Evolutionary conservation across 306 rosid genomes (phyloP).

Genomic region (Fragaria nilgerrensis): DNA sequence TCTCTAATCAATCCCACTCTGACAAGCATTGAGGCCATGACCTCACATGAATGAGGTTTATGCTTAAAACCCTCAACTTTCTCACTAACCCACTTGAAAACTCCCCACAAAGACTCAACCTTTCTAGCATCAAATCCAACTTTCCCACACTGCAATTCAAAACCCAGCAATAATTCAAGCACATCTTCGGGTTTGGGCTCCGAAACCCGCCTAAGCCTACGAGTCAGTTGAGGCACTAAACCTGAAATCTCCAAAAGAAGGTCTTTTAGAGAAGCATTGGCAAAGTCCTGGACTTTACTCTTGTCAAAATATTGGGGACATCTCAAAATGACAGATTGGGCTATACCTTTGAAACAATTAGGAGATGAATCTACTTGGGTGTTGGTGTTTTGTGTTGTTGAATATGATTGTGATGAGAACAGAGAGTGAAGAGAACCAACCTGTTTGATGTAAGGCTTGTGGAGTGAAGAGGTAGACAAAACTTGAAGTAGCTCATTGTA

Average conservation of each 20-base stretch:
- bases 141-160: conserved; percentile 38
- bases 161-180: conserved; percentile 51
- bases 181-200: conserved; percentile 51
- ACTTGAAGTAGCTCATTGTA: conserved; percentile 45
- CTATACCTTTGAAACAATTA: conserved; percentile 41
- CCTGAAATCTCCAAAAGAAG: conserved; percentile 59
- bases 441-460: conserved; percentile 24
- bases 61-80: conserved; percentile 38
- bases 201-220: conserved; percentile 54
- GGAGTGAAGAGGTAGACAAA: conserved; percentile 27
- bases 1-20: conserved; percentile 53
- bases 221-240: conserved; percentile 49
- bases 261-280: conserved; percentile 41
- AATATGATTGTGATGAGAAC: conserved; percentile 13
- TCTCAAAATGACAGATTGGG: conserved; percentile 42
- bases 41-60: conserved; percentile 44
- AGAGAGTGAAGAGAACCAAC: conserved; percentile 28
- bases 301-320: conserved; percentile 30
- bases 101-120: conserved; percentile 57
- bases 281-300: conserved; percentile 24
- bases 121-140: conserved; percentile 43
- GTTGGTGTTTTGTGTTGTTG: too few species aligned
- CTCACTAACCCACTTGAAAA: conserved; percentile 53
- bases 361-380: conserved; percentile 26
- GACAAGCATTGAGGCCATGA: conserved; percentile 69